A percentile compares a stretch with the other conserved stretches of the same genome.
Conservation (phyloP, 345 rosid species). For the Gossypium herbaceum region DNA sequence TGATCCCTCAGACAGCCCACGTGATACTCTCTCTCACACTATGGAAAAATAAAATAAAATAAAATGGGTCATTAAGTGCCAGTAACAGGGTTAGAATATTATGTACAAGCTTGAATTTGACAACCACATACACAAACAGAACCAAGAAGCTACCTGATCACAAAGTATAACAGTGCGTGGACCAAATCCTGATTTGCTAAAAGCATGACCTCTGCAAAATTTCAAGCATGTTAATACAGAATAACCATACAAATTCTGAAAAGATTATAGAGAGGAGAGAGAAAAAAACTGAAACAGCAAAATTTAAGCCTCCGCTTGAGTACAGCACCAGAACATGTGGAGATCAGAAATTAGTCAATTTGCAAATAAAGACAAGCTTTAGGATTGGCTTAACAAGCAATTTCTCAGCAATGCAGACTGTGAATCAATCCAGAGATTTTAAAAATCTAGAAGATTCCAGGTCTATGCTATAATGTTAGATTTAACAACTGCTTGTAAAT, state of each 20-base stretch:
- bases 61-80: constrained; percentile 8
- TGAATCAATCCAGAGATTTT: not conserved
- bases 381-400: not conserved
- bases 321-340: not conserved
- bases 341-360: not conserved
- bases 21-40: constrained; percentile 96
- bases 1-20: constrained; percentile 89
- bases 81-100: not conserved
- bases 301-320: not conserved
- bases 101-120: constrained; percentile 9
- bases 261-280: not conserved
- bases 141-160: constrained; percentile 63
- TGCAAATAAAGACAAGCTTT: not conserved
- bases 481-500: not conserved
- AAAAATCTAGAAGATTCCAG: not conserved
- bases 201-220: constrained; percentile 64
- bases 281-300: not conserved
- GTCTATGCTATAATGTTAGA: not conserved
- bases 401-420: not conserved
- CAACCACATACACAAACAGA: constrained; percentile 2
- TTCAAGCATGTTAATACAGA: constrained; percentile 3
- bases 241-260: constrained; percentile 5
- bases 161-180: constrained; percentile 83
- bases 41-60: constrained; percentile 1
- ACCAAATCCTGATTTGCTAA: constrained; percentile 64